A percentile compares a stretch with the other conserved stretches of the same genome.
phyloP scores from a whole-genome alignment of 2,329 filamentous ascomycete species.

The Dactylellina leptospora region DNA sequence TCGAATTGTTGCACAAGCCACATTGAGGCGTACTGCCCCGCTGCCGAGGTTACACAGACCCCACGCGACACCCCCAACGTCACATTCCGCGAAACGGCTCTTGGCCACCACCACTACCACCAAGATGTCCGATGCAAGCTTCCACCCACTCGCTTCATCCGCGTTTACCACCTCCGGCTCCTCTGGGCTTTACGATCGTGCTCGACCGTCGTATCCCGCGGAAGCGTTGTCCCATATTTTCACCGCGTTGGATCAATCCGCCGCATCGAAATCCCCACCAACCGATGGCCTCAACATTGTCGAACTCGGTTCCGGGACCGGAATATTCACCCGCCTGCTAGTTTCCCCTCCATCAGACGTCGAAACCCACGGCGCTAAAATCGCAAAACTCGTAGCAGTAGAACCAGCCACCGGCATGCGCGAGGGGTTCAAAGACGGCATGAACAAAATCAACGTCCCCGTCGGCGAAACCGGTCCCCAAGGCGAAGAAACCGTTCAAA shows the following conservation, averaged over 20 bases:
- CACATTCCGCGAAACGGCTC: no score
- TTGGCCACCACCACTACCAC: not conserved
- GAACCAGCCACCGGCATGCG: slow-evolving; percentile 44
- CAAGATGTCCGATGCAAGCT: not conserved
- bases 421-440: slow-evolving; percentile 10
- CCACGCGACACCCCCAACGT: not conserved
- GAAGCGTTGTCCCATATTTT: slow-evolving; percentile 34
- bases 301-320: slow-evolving; percentile 44
- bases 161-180: slow-evolving; percentile 43
- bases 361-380: not conserved
- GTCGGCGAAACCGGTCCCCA: slow-evolving; percentile 1
- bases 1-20: not conserved
- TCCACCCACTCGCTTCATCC: slow-evolving; percentile 35
- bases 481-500: slow-evolving; percentile 18
- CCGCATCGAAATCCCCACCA: not conserved
- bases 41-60: slow-evolving; percentile 11
- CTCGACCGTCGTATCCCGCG: slow-evolving; percentile 35
- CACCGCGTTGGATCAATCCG: slow-evolving; percentile 13
- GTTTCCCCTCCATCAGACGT: slow-evolving; percentile 16
- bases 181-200: slow-evolving; percentile 48
- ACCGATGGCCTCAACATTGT: slow-evolving; percentile 27
- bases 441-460: not conserved
- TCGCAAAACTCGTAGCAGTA: slow-evolving; percentile 31
- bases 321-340: slow-evolving; percentile 39
- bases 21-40: slow-evolving; percentile 1